phyloP scores from a whole-genome alignment of 768 basidiomycete species.

The Paxillus ammoniavirescens region DNA sequence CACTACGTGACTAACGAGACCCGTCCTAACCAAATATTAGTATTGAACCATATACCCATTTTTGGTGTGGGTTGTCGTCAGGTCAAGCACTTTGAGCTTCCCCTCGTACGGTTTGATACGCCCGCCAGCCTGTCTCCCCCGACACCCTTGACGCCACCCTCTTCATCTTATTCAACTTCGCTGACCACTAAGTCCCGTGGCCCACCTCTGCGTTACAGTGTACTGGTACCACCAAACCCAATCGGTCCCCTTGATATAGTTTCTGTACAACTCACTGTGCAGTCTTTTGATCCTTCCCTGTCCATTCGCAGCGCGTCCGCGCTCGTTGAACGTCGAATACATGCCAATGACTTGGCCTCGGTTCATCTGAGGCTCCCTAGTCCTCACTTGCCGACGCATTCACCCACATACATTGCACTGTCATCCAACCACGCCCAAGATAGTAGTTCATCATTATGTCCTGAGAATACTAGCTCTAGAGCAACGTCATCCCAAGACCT shows the following conservation, averaged over 20 bases:
- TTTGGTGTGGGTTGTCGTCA: slow-evolving; percentile 66
- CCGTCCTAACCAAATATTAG: slow-evolving; percentile 36
- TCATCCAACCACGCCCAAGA: slow-evolving; percentile 29
- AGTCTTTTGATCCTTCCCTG: slow-evolving; percentile 56
- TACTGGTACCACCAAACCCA: slow-evolving; percentile 53
- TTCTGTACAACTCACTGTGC: slow-evolving; percentile 59
- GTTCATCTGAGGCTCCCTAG: slow-evolving; percentile 22
- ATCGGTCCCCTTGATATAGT: slow-evolving; percentile 75
- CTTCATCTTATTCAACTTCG: slow-evolving; percentile 38
- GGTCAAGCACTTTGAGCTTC: slow-evolving; percentile 68
- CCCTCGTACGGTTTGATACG: slow-evolving; percentile 67
- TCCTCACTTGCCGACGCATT: slow-evolving; percentile 17
- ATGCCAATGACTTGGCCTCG: slow-evolving; percentile 43
- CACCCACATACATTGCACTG: slow-evolving; percentile 21
- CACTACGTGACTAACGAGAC: not conserved
- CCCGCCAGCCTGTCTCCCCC: slow-evolving; percentile 41
- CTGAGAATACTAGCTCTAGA: slow-evolving; percentile 5
- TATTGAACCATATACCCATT: slow-evolving; percentile 65
- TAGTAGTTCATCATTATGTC: slow-evolving; percentile 8
- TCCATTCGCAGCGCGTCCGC: slow-evolving; percentile 62
- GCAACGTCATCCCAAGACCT: slow-evolving; percentile 20
- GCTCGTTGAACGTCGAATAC: slow-evolving; percentile 70
- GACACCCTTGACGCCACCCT: slow-evolving; percentile 34
- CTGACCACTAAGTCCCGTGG: slow-evolving; percentile 55
- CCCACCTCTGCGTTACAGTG: slow-evolving; percentile 57